Conservation (phyloP, 1,139 yeast genomes). For the Kodamaea plutei region DNA sequence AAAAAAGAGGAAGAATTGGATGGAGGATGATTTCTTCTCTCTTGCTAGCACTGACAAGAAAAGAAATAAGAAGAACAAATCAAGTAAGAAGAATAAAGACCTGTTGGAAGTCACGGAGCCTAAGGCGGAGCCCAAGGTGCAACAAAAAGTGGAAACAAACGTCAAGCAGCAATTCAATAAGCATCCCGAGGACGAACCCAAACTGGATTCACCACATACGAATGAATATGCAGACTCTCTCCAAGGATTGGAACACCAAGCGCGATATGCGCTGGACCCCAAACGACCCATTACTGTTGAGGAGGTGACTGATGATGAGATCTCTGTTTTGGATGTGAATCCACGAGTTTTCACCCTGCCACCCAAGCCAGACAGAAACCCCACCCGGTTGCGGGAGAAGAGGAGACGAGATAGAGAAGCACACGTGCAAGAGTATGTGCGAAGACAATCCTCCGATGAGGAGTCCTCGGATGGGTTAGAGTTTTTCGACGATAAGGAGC, state of each 20-base stretch:
- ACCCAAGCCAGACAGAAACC: slow-evolving; percentile 4
- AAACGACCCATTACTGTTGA: slow-evolving; percentile 4
- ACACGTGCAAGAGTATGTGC: slow-evolving; percentile 1
- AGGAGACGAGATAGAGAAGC: slow-evolving; percentile 1
- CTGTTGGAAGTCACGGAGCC: background rate
- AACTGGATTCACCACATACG: too few species aligned
- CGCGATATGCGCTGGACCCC: too few species aligned
- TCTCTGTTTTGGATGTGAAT: slow-evolving; percentile 2
- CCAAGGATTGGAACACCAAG: too few species aligned
- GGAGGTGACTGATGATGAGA: slow-evolving; percentile 2
- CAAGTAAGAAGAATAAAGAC: slow-evolving; percentile 7
- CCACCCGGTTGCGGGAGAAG: slow-evolving; percentile 3
- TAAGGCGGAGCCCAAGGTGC: background rate
- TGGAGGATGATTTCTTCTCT: slow-evolving; percentile 18
- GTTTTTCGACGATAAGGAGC: background rate
- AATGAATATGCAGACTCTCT: too few species aligned
- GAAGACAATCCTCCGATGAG: slow-evolving; percentile 3
- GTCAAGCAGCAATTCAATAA: background rate
- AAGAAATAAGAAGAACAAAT: slow-evolving; percentile 21
- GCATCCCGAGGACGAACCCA: too few species aligned
- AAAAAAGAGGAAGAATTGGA: slow-evolving; percentile 11
- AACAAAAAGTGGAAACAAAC: background rate
- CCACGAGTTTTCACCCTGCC: slow-evolving; percentile 4
- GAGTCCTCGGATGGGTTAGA: slow-evolving; percentile 2
- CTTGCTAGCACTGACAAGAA: slow-evolving; percentile 10